Evolutionary conservation across 768 basidiomycete species (phyloP), one percentile per base, ranked within the genome.

Genomic region (Melanogaster broomeanus): DNA sequence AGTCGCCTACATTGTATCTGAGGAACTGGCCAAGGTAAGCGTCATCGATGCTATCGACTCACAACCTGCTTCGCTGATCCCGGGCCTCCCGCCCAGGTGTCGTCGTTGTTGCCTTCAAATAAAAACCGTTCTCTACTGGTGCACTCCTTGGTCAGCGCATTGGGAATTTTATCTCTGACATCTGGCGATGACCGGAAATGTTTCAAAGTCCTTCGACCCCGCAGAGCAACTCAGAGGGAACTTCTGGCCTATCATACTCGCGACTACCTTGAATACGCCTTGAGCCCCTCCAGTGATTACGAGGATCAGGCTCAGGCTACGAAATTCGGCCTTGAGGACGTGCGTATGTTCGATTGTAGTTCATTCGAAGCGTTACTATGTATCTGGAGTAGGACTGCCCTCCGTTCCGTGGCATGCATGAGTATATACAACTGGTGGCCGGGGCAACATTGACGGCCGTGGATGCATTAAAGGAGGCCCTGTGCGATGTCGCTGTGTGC

Each of bases 401-500:
- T 0, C 71, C 77, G 1, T 98, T 98, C 62, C 68, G 67, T 6
- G 80, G 78, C 2, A 77, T 98, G 12, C 64, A 80, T 6, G 75
- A 79, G 3, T 97, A 97, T 56, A 83, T 88, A 6, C 73, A 73
- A 5, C 70, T 85, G 4, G 75, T 96, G 1, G 92, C 87, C 0
- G 89, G 94, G 1, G 88, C 88, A 0, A 81, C 90, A 0, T 72
- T 94, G 34, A 84, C 88, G 2, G 93, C 88, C 0, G 87, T 82
- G 3, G 74, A 77, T 9, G 76, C 80, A 6, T 72, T 98, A 3
- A 72, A 75, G 22, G 70, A 78, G 11, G 69, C 73, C 13, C 39
- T 72, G 2, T 77, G 79, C 5, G 78, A 88, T 25, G 69, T 90
- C 25, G 82, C 87, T 1, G 82, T 98, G 38, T 85, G 81, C 63